Evolutionary conservation across 345 rosid species (phyloP), one percentile per base, ranked within the genome.

Genomic region (Eucalyptus cloeziana): DNA sequence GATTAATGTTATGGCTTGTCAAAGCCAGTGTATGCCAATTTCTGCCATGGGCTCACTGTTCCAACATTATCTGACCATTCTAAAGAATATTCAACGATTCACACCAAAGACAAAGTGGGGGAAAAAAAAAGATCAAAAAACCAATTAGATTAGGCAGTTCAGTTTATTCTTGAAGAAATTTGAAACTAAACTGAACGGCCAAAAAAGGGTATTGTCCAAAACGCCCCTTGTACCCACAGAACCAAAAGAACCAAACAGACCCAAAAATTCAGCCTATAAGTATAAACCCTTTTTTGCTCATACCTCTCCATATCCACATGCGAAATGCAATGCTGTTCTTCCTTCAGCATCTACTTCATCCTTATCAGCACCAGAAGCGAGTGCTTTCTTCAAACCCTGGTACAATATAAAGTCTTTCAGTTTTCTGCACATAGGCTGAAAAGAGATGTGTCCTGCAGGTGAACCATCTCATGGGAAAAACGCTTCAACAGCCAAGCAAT

Each of bases 241-340:
- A 87, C 24, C 30, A n/a, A 21, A 60, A 60, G 24, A 60, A 33
- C 22, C 79, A 67, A 43, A 10, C 79, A 44, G 56, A 64, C 37
- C 40, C 58, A 49, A 49, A 49, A 87, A 33, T 49, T 31, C 15
- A 8, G 27, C 24, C 45, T 24, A 37, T 10, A 22, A 21, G 83
- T 71, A 76, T 40, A 76, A 76, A 76, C 83, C 83, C 45, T 76
- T 37, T 76, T 87, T 47, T 40, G 52, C 90, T 37, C 47, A 87
- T 94, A 98, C 99, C 99, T 98, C 99, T 51, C 99, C 99, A 86
- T 97, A 98, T 91, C 99, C 99, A 89, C 99, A 98, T 49, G 99
- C 95, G 94, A 98, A 98, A 94, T 98, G 99, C 90, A 98, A 92
- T 76, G 99, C 99, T 54, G 99, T 97, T 92, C 99, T 94, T 90